These are phyloP conservation scores for Geotrichum europaeum DNA, from an alignment of 1,139 yeast species.

Conservation along the genomic window DNA sequence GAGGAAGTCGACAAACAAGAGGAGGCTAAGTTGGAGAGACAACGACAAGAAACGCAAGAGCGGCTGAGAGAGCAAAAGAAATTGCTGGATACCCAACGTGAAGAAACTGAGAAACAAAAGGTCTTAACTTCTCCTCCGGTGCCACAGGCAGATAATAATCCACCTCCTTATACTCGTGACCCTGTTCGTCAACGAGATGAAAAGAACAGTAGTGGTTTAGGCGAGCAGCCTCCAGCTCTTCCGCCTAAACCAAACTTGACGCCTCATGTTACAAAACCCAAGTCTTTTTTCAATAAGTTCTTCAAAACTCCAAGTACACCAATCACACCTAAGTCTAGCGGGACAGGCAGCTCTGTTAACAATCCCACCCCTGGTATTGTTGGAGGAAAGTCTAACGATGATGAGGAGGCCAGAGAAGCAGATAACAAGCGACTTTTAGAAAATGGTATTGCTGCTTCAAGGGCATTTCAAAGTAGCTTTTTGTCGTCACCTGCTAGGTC, in stretches of 20 bases:
- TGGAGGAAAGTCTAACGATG: not conserved
- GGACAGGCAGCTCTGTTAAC: not conserved
- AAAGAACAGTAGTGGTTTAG: not conserved
- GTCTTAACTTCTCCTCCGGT: not conserved
- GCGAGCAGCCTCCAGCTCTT: not conserved
- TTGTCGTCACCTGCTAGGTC: slow-evolving; percentile 7
- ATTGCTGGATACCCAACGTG: not conserved
- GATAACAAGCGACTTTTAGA: slow-evolving; percentile 6
- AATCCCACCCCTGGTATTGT: not conserved
- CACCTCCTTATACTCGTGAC: not conserved
- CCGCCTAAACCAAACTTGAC: not conserved
- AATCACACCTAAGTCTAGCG: not conserved
- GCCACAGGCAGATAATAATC: not conserved
- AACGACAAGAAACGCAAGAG: slow-evolving; percentile 12
- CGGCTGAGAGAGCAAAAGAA: not conserved
- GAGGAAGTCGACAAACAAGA: slow-evolving; percentile 18
- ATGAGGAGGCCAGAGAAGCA: not conserved
- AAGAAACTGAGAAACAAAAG: not conserved
- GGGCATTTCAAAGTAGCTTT: slow-evolving; percentile 10
- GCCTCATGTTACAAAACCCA: not conserved
- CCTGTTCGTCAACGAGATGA: not conserved
- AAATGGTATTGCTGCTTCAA: slow-evolving; percentile 14
- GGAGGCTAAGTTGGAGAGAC: slow-evolving; percentile 14
- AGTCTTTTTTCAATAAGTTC: slow-evolving; percentile 10
- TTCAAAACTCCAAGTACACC: slow-evolving; percentile 3